phyloP scores from a whole-genome alignment of 2,329 filamentous ascomycete genomes.

The Biscogniauxia mediterranea region DNA sequence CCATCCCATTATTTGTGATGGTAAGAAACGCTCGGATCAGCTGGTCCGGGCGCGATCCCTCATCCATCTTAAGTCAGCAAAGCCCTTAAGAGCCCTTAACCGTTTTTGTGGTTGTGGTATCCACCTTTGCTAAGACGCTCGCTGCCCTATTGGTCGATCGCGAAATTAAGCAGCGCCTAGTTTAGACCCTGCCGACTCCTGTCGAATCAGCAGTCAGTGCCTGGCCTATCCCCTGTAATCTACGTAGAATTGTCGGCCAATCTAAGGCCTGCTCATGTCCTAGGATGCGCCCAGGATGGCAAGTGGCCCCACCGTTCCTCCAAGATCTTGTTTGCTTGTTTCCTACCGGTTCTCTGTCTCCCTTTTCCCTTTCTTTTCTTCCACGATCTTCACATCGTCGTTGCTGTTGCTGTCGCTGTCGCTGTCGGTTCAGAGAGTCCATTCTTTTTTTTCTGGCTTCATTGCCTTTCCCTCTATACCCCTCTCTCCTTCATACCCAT shows the following conservation, averaged over 20 bases:
- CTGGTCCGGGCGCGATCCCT: neutral
- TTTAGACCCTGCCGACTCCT: slow-evolving; percentile 7
- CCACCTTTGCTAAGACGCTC: neutral
- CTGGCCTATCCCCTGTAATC: slow-evolving; percentile 16
- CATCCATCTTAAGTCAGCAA: neutral
- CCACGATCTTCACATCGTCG: slow-evolving; percentile 35
- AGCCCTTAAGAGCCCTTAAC: slow-evolving; percentile 1
- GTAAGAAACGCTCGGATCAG: slow-evolving; percentile 6
- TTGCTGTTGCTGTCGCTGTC: slow-evolving; percentile 33
- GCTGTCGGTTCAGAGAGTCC: slow-evolving; percentile 30
- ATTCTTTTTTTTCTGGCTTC: slow-evolving; percentile 31
- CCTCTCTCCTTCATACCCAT: slow-evolving; percentile 36
- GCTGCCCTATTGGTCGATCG: slow-evolving; percentile 17
- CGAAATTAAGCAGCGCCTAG: slow-evolving; percentile 25
- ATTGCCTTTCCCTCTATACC: slow-evolving; percentile 29
- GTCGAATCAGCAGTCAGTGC: slow-evolving; percentile 28
- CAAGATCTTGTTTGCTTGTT: slow-evolving; percentile 22
- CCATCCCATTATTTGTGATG: neutral
- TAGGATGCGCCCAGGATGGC: slow-evolving; percentile 4
- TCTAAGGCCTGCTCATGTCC: slow-evolving; percentile 10
- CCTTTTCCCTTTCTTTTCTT: slow-evolving; percentile 28
- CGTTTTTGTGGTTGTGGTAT: neutral
- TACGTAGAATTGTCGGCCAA: slow-evolving; percentile 11
- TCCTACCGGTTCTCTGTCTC: slow-evolving; percentile 17
- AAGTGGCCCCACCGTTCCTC: slow-evolving; percentile 12